A percentile compares a stretch with the other conserved stretches of the same genome.
These are phyloP conservation scores for Fusarium concolor DNA, from an alignment of 2,329 filamentous ascomycete genomes.

Conservation along the genomic window DNA sequence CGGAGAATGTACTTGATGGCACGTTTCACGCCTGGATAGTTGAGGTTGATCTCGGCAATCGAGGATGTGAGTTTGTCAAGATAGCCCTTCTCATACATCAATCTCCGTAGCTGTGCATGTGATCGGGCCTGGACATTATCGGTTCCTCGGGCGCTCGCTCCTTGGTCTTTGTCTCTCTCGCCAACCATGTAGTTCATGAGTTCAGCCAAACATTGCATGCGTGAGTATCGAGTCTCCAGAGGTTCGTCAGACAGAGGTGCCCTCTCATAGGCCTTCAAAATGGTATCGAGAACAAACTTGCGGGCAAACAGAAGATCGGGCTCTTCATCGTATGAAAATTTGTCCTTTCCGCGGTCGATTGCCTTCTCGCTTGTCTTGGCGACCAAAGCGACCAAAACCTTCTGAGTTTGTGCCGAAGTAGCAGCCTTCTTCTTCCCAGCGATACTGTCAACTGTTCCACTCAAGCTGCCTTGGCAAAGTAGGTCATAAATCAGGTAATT, in stretches of 20 bases:
- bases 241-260: constrained; percentile 82
- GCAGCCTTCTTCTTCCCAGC: constrained; percentile 84
- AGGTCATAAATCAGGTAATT: constrained; percentile 93
- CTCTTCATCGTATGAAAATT: constrained; percentile 78
- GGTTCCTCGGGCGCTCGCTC: constrained; percentile 55
- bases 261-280: constrained; percentile 91
- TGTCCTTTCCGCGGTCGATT: constrained; percentile 66
- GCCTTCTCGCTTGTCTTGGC: constrained; percentile 85
- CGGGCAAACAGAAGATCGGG: constrained; percentile 90
- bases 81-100: constrained; percentile 99
- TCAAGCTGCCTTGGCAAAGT: constrained; percentile 69
- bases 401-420: constrained; percentile 87
- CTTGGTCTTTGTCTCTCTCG: constrained; percentile 75
- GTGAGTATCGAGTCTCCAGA: constrained; percentile 86
- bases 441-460: constrained; percentile 78
- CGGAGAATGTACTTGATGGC: constrained; percentile 96
- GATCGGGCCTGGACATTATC: constrained; percentile 64
- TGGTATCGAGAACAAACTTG: constrained; percentile 93
- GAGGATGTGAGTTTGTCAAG: constrained; percentile 88
- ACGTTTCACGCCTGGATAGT: constrained; percentile 91
- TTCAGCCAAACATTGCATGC: constrained; percentile 87
- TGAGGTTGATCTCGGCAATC: constrained; percentile 94
- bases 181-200: constrained; percentile 93
- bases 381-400: constrained; percentile 86
- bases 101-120: constrained; percentile 85